Evolutionary conservation across 768 basidiomycete species (phyloP), one percentile per base, ranked within the genome.

Genomic region (Gloeopeniophorella convolvens): DNA sequence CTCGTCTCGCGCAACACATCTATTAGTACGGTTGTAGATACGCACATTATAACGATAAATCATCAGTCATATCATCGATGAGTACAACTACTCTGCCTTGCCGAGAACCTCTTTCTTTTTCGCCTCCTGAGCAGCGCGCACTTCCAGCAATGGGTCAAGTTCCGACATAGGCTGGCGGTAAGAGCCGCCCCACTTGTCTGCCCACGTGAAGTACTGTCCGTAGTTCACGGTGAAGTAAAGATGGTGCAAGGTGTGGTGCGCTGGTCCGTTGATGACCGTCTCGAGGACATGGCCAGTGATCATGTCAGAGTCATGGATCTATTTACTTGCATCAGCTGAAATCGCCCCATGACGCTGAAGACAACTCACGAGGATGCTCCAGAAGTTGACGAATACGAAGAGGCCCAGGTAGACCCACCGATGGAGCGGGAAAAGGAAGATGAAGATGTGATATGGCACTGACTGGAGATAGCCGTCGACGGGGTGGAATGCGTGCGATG

Each of bases 231-330:
- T 96, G 71, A 97, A 98, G 72, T 94, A 95, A 18, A 99, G 70
- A 63, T 98, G 96, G 65, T 97, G 95, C 35, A 97, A 73, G 0
- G 94, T 98, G 66, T 99, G 96, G 60, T 99, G 96, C 2, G 94
- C 91, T 2, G 96, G 95, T n/a, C 92, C 93, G 68, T 98, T 99
- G 70, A 99, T 93, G 64, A 88, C 69, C 51, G 75, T 82, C 69
- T 97, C 95, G 4, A 96, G 76, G 4, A 82, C 72, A 64, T 90
- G 85, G 3, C 87, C 94, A 24, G 90, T 89, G 62, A 98, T 82
- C 95, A 99, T 98, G 71, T 98, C 96, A 3, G 91, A 94, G 68
- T 99, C 96, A 64, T 99, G 95, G 59, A 99, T 99, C 90, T 92
- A 62, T 23, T 30, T 1, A 27, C 3, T 26, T 24, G 15, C 18